Conservation (phyloP, 768 basidiomycete species). For the Agrocybe praecox region DNA sequence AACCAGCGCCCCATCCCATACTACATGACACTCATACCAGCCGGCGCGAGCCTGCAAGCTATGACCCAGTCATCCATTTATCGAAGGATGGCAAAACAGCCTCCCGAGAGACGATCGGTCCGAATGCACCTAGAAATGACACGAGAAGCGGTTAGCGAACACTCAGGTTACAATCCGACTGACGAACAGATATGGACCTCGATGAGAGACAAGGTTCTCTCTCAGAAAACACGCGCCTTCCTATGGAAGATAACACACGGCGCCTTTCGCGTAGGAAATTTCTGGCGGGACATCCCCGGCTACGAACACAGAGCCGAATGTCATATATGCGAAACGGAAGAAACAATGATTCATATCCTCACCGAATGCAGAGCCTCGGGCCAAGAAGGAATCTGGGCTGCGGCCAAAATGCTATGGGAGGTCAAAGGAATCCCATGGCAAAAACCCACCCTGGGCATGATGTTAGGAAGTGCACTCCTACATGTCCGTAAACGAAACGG, state of each 20-base stretch:
- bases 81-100: neutral
- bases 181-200: slow-evolving; percentile 10
- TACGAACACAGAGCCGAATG: neutral
- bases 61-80: neutral
- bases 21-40: too few relatives aligned
- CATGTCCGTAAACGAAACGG: too few relatives aligned
- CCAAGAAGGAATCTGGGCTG: slow-evolving; percentile 13
- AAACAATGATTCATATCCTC: slow-evolving; percentile 33
- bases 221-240: slow-evolving; percentile 9
- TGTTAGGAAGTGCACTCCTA: too few relatives aligned
- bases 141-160: neutral
- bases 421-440: too few relatives aligned
- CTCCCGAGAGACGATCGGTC: neutral
- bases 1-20: too few relatives aligned
- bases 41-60: too few relatives aligned
- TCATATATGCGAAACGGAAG: slow-evolving; percentile 7
- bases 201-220: slow-evolving; percentile 4
- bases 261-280: slow-evolving; percentile 19
- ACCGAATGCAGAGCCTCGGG: slow-evolving; percentile 22
- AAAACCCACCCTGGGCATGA: too few relatives aligned
- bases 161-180: neutral
- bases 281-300: slow-evolving; percentile 22
- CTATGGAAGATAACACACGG: slow-evolving; percentile 25
- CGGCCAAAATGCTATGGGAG: too few relatives aligned
- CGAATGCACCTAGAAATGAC: neutral